Base-by-base conservation (phyloP, 2,329 filamentous ascomycete species). In the Purpureocillium lavendulum region DNA sequence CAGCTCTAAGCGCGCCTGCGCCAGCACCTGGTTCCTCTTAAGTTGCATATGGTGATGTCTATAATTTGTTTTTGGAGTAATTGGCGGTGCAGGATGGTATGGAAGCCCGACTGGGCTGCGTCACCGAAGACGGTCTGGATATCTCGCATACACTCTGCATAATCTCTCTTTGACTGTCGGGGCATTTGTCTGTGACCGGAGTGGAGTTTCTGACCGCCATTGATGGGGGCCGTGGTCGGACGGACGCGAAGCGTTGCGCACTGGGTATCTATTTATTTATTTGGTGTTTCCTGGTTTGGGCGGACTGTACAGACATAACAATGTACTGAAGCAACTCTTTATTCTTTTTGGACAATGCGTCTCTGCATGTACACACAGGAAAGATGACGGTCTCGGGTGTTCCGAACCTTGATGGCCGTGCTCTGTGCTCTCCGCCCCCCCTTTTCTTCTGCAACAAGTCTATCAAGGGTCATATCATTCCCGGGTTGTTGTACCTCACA, bases 1-100 rank as follows among this genome's bases (percentile, higher is more conserved):
- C 81, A 87, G 56, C 65, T 89, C 52, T 89, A 75, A 58, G 32
- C 11, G 11, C 7, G n/a, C n/a, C 6, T 4, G n/a, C 29, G 6
- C 6, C 32, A 17, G 12, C 7, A 7, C n/a, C 26, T 31, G 30
- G 29, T 24, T 28, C 29, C 10, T 30, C 29, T 28, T 45, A 31
- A 35, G 28, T 13, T 42, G 12, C 35, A 39, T 36, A 33, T 14
- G 35, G 18, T 30, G 21, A 26, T 26, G 10, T 33, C 28, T 40
- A n/a, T n/a, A n/a, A n/a, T 33, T 24, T 13, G 16, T 32, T 30
- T 33, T 29, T 29, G 41, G 41, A 34, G 38, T 42, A 26, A 10
- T 26, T 26, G 21, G 21, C 21, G 30, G 24, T 29, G 37, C 21
- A 35, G 16, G 35, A 13, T 30, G 15, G 35, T 29, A 38, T 28